Evolutionary conservation across 192 early-diverging fungal species (phyloP).

Genomic region (Mortierella alpina): DNA sequence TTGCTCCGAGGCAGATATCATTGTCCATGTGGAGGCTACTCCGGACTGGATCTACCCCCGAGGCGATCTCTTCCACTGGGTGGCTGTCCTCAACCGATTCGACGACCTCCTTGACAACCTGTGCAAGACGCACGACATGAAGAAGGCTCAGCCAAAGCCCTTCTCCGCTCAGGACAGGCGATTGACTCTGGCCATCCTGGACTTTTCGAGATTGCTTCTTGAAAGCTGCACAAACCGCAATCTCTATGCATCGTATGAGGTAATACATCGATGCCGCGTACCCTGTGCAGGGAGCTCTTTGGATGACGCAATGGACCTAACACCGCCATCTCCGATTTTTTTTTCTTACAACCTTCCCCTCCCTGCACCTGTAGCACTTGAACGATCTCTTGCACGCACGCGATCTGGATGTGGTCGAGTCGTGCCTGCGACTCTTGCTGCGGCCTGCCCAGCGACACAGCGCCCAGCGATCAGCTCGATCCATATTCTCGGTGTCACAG

Average conservation of each 20-base stretch:
- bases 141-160: constrained; percentile 68
- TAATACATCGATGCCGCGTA: constrained; percentile 30
- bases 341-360: background rate
- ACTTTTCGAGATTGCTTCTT: constrained; percentile 83
- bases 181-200: constrained; percentile 73
- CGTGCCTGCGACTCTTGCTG: constrained; percentile 81
- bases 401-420: constrained; percentile 85
- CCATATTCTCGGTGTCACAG: constrained; percentile 65
- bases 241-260: constrained; percentile 92
- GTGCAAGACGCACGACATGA: constrained; percentile 72
- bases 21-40: constrained; percentile 57
- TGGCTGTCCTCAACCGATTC: constrained; percentile 91
- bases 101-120: constrained; percentile 80
- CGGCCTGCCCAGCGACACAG: constrained; percentile 89
- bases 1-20: constrained; percentile 67
- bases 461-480: constrained; percentile 75
- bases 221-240: constrained; percentile 96
- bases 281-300: too few relatives aligned
- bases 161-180: constrained; percentile 68
- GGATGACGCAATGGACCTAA: background rate
- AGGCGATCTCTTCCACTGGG: constrained; percentile 97
- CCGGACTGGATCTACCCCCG: constrained; percentile 83
- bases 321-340: background rate
- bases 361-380: constrained; percentile 70
- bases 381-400: constrained; percentile 78